Conservation (phyloP, 768 basidiomycete genomes). For the Clitopilus hobsonii region DNA sequence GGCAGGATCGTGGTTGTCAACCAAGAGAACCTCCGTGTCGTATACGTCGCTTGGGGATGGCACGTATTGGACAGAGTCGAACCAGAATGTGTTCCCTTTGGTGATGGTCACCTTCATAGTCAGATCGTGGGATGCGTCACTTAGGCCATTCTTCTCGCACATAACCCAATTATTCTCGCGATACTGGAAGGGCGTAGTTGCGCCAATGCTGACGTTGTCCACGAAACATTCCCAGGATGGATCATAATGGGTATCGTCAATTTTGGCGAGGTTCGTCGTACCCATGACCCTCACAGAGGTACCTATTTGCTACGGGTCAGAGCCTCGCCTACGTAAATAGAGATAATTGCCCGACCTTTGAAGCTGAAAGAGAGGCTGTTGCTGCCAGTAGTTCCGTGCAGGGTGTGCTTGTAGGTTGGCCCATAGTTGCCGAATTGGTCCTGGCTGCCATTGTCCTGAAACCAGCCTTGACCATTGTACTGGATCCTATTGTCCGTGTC, state of each 20-base stretch:
- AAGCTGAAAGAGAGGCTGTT: slow-evolving; percentile 24
- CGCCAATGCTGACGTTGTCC: slow-evolving; percentile 17
- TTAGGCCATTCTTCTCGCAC: slow-evolving; percentile 17
- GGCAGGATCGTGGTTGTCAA: slow-evolving; percentile 16
- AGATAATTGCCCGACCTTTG: slow-evolving; percentile 20
- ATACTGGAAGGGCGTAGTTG: slow-evolving; percentile 13
- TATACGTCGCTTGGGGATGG: slow-evolving; percentile 15
- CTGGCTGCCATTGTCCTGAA: slow-evolving; percentile 18
- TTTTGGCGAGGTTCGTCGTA: slow-evolving; percentile 11
- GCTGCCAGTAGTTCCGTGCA: slow-evolving; percentile 23
- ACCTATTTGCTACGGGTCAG: slow-evolving; percentile 1
- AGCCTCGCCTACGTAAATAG: neutral
- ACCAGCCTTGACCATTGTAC: slow-evolving; percentile 26
- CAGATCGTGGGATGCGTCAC: slow-evolving; percentile 19
- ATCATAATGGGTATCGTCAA: slow-evolving; percentile 9
- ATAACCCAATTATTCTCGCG: slow-evolving; percentile 28
- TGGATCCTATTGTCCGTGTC: slow-evolving; percentile 25
- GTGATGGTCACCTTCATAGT: slow-evolving; percentile 16
- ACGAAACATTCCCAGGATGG: slow-evolving; percentile 25
- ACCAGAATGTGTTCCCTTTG: slow-evolving; percentile 20
- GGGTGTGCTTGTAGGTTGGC: slow-evolving; percentile 22
- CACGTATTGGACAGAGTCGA: slow-evolving; percentile 22
- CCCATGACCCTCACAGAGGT: slow-evolving; percentile 15
- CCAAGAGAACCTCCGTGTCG: slow-evolving; percentile 11
- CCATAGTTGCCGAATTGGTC: slow-evolving; percentile 26